Base-by-base conservation (phyloP, 192 early-diverging fungal species). In the Umbelopsis isabellina region DNA sequence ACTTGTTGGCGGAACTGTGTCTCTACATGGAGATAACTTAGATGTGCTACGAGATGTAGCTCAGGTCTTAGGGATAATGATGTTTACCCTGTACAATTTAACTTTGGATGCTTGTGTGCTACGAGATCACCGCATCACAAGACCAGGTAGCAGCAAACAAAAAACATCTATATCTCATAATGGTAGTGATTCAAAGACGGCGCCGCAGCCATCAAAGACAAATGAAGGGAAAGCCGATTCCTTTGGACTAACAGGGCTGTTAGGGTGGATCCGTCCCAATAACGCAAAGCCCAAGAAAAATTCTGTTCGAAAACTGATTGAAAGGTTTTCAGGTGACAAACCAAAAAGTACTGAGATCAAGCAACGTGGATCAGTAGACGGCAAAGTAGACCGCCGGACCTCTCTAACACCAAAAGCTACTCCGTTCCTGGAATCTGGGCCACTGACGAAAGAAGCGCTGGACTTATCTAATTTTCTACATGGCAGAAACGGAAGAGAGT, bases 71-170 rank as follows among this genome's bases (percentile, higher is more conserved):
- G 86, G 90, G 53, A 70, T 97, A 11, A 79, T 92, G 21, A 83
- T 91, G 16, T 91, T 90, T 65, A 84, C 92, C 7, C 82, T 91
- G 0, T 93, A 92, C 80, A 95, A 89, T 70, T 79, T 95, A 37
- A 79, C 87, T 49, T 77, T 95, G 33, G 95, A 97, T 69, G 83
- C 83, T 4, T 85, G 82, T 44, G 68, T 97, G 41, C 80, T 93
- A 45, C 75, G 84, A 8, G 91, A 95, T 74, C 84, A 94, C 72
- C 87, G 80, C 74, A 87, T 87, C 35, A 48, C 79, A 22, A 80
- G 55, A 18, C 55, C 10, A 35, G 30, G 25, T 15, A 61, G n/a
- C 1, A 61, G 16, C 27, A 61, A 61, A 61, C 27, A 2, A 23
- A 61, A 61, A 3, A 4, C 55, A n/a, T 3, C 30, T 1, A 27